These are phyloP conservation scores for Quercus tomentella DNA, from an alignment of 331 rosid species.

Conservation along the genomic window DNA sequence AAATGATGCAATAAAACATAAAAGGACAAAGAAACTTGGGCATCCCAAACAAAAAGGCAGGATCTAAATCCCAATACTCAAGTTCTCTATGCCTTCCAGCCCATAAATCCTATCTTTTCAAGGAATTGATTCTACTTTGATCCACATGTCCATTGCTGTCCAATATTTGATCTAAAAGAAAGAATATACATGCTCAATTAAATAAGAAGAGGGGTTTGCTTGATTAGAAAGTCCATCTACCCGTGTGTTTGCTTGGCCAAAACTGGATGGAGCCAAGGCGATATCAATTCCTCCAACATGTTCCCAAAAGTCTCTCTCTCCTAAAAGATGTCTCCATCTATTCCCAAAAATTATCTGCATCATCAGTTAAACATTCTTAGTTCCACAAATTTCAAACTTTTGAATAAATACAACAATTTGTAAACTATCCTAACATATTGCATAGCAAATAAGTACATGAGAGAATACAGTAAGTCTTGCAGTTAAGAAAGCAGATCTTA, in stretches of 20 bases:
- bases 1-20: background rate
- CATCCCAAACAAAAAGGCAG: constrained; percentile 1
- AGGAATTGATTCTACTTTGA: background rate
- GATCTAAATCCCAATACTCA: constrained; percentile 4
- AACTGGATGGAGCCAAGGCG: constrained; percentile 89
- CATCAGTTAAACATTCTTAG: constrained; percentile 18
- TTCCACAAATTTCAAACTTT: background rate
- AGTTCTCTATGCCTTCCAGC: background rate
- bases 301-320: constrained; percentile 95
- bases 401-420: background rate
- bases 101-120: background rate
- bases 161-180: constrained; percentile 4
- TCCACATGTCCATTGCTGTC: background rate
- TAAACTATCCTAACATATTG: background rate
- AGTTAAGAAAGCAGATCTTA: background rate
- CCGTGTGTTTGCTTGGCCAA: constrained; percentile 97
- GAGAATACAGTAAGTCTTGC: background rate
- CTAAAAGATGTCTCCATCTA: constrained; percentile 93
- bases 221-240: constrained; percentile 30
- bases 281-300: constrained; percentile 89
- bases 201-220: constrained; percentile 1
- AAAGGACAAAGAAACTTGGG: background rate
- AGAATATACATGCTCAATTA: constrained; percentile 7
- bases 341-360: constrained; percentile 91
- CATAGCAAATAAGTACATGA: background rate